Conservation (phyloP, 1,284 basidiomycete genomes). For the Paramarasmius palmivorus region DNA sequence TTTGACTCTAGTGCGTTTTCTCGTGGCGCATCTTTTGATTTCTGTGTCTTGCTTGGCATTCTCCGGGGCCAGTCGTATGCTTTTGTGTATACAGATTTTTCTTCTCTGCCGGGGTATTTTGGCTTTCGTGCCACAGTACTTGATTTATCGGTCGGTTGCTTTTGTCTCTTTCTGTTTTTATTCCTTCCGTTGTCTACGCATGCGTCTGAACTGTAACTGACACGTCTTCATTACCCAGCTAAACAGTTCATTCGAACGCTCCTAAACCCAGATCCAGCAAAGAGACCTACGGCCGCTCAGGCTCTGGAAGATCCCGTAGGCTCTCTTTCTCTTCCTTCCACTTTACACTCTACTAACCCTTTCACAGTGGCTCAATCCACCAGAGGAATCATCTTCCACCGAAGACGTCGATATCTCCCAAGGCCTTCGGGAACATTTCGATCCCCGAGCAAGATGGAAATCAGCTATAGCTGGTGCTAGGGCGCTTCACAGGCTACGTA, state of each 20-base stretch:
- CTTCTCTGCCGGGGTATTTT: too few relatives aligned
- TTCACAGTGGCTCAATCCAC: constrained; percentile 67
- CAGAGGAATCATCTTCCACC: constrained; percentile 43
- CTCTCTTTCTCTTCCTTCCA: constrained; percentile 9
- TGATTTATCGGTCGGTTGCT: too few relatives aligned
- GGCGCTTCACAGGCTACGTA: constrained; percentile 49
- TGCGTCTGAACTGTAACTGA: too few relatives aligned
- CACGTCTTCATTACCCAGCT: constrained; percentile 43
- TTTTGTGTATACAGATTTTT: too few relatives aligned
- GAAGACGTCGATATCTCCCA: constrained; percentile 60
- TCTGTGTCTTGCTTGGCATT: too few relatives aligned
- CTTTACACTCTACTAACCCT: background rate
- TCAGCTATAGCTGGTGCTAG: constrained; percentile 65
- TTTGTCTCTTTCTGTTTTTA: background rate
- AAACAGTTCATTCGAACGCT: constrained; percentile 83
- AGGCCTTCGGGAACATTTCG: constrained; percentile 79
- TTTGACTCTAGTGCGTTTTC: too few relatives aligned
- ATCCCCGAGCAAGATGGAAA: constrained; percentile 69
- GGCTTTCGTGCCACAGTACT: too few relatives aligned
- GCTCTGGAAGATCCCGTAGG: constrained; percentile 63
- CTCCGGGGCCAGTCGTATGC: too few relatives aligned
- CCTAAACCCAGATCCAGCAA: constrained; percentile 71
- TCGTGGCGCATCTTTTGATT: too few relatives aligned
- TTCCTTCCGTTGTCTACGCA: background rate
- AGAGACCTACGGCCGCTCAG: constrained; percentile 75